Evolutionary conservation across 2,329 filamentous ascomycete species (phyloP).

Genomic region (Pyricularia grisea): DNA sequence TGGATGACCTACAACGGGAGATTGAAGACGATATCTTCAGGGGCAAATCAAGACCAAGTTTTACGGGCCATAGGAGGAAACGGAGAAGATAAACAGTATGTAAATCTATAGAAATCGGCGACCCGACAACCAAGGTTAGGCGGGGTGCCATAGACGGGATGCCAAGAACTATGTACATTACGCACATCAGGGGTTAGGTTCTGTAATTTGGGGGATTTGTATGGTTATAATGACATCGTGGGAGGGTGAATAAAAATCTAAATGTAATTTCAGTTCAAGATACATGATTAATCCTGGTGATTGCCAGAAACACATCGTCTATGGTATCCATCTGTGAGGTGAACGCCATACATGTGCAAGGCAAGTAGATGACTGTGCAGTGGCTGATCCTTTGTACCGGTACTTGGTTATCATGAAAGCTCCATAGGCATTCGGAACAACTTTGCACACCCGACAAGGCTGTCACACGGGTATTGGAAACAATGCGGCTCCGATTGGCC

Average conservation of each 20-base stretch:
- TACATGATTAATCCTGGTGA: neutral
- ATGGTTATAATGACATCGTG: neutral
- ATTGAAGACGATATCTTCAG: neutral
- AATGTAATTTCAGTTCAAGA: neutral
- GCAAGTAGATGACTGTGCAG: neutral
- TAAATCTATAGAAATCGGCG: neutral
- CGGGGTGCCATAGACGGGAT: too few relatives aligned
- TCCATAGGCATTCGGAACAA: neutral
- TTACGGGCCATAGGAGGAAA: neutral
- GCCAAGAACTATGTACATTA: neutral
- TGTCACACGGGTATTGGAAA: neutral
- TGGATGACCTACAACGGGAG: neutral
- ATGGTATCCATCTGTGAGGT: neutral
- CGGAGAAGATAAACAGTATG: neutral
- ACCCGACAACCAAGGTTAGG: too few relatives aligned
- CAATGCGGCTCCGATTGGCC: conserved; percentile 3
- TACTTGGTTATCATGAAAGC: neutral
- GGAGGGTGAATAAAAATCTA: neutral
- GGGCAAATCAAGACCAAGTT: neutral
- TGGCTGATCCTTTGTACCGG: neutral
- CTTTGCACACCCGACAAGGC: neutral
- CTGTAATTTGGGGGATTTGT: neutral
- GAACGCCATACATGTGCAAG: neutral
- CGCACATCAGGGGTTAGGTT: neutral
- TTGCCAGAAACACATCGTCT: neutral